Conservation (phyloP, 1,284 basidiomycete genomes). For the Pterulicium gracile region DNA sequence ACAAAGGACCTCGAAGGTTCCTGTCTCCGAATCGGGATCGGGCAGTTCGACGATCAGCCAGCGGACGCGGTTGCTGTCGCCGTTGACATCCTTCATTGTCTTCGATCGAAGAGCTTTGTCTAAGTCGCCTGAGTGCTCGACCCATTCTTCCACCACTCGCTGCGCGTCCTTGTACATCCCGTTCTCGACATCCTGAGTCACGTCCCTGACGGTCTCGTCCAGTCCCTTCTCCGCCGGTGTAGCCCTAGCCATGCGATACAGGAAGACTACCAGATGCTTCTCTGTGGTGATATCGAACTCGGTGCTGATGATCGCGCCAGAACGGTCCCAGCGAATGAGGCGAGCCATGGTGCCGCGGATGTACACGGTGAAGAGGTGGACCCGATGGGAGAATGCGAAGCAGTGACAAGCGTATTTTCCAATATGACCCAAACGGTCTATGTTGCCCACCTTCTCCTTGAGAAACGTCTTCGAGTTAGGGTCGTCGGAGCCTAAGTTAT, state of each 20-base stretch:
- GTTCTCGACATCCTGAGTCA: background rate
- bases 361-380: background rate
- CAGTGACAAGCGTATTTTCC: background rate
- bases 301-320: background rate
- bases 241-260: background rate
- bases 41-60: background rate
- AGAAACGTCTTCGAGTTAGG: background rate
- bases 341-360: background rate
- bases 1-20: background rate
- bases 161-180: background rate
- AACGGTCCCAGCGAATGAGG: background rate
- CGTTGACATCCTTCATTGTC: too few relatives aligned
- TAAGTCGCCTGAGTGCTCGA: background rate
- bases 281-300: background rate
- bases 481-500: background rate
- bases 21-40: background rate
- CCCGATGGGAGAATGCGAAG: background rate
- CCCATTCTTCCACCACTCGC: background rate
- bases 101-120: background rate
- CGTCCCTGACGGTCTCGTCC: background rate
- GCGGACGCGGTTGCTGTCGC: background rate
- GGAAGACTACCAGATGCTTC: background rate
- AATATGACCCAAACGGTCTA: background rate
- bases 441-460: background rate
- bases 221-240: background rate